Conservation (phyloP, 75 land plant species). For the Selaginella tamariscina region DNA sequence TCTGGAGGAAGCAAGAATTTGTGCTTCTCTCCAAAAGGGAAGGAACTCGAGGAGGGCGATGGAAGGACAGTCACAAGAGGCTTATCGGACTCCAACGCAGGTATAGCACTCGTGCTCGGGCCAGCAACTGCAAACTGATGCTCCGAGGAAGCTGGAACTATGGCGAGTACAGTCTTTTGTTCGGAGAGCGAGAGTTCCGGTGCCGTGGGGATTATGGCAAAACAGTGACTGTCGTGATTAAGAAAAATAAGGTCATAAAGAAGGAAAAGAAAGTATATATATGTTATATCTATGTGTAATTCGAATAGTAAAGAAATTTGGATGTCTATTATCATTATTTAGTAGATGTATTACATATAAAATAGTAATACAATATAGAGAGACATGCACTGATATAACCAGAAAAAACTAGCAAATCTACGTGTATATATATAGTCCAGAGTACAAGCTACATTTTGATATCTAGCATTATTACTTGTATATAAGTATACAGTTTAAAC, state of each 20-base stretch:
- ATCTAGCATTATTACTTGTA: too few species aligned
- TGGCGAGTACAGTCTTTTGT: conserved; percentile 3
- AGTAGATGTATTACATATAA: background rate
- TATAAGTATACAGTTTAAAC: too few species aligned
- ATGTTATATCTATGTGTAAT: too few species aligned
- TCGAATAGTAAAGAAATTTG: too few species aligned
- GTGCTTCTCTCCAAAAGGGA: background rate
- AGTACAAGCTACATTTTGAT: background rate
- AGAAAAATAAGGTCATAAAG: background rate
- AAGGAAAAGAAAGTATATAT: too few species aligned
- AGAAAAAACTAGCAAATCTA: too few species aligned
- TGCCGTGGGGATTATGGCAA: conserved; percentile 5
- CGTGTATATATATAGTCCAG: too few species aligned
- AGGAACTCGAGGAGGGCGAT: background rate
- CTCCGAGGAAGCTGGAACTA: background rate
- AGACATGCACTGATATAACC: too few species aligned
- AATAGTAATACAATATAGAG: background rate
- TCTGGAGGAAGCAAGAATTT: background rate
- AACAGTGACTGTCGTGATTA: conserved; percentile 1
- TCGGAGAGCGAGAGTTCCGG: background rate
- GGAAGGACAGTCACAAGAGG: background rate
- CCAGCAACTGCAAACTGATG: background rate
- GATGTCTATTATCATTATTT: too few species aligned
- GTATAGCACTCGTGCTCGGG: background rate
- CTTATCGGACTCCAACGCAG: background rate